Evolutionary conservation across 805 yeast species (phyloP).

Genomic region (Zygosaccharomyces kombuchaensis): DNA sequence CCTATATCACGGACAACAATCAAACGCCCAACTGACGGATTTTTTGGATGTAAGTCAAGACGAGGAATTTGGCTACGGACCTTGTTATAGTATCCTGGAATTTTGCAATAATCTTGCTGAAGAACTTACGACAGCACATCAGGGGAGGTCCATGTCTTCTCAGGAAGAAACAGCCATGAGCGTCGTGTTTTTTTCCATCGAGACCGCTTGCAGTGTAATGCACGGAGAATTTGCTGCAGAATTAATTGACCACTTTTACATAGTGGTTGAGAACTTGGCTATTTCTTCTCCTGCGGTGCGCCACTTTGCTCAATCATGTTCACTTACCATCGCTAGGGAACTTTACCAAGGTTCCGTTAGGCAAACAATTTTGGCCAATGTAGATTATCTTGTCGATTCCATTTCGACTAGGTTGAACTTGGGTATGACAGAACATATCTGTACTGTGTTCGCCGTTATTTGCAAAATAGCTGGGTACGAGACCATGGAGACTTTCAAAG

Average conservation of each 20-base stretch:
- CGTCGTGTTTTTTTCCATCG: slow-evolving; percentile 20
- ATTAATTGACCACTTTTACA: slow-evolving; percentile 66
- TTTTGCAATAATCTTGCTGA: slow-evolving; percentile 43
- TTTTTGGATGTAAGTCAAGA: slow-evolving; percentile 12
- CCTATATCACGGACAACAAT: slow-evolving; percentile 18
- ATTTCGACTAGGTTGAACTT: slow-evolving; percentile 67
- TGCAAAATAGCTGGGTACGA: slow-evolving; percentile 66
- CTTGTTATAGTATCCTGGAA: slow-evolving; percentile 35
- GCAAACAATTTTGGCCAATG: slow-evolving; percentile 56
- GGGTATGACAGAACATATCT: slow-evolving; percentile 67
- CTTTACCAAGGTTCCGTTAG: slow-evolving; percentile 56
- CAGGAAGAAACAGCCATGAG: slow-evolving; percentile 25
- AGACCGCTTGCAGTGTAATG: slow-evolving; percentile 14
- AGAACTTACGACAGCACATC: slow-evolving; percentile 23
- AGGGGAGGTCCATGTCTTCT: slow-evolving; percentile 15
- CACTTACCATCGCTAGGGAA: slow-evolving; percentile 45
- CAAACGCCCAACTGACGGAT: slow-evolving; percentile 13
- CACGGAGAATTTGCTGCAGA: slow-evolving; percentile 46
- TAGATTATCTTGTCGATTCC: slow-evolving; percentile 77
- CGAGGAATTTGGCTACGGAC: slow-evolving; percentile 13
- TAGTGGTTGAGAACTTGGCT: slow-evolving; percentile 70
- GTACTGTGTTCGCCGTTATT: slow-evolving; percentile 65
- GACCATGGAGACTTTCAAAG: slow-evolving; percentile 62
- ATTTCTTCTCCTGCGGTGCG: slow-evolving; percentile 44
- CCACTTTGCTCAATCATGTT: slow-evolving; percentile 50